phyloP scores from a whole-genome alignment of 192 early-diverging fungal species.

The Linnemannia hyalina region DNA sequence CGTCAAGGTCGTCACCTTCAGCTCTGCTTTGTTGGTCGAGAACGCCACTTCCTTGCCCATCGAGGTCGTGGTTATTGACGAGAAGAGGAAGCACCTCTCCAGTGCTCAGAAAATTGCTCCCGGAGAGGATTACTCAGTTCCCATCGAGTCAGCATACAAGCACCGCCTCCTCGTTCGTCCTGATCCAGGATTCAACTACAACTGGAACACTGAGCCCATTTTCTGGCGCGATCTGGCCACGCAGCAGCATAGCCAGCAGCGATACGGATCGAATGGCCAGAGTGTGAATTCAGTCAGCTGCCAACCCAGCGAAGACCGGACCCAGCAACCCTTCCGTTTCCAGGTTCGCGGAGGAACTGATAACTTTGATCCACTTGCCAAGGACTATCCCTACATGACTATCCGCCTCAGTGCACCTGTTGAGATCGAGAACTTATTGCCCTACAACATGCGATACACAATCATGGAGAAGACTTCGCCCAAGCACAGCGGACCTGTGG shows the following conservation, averaged over 20 bases:
- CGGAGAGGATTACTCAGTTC: conserved; percentile 87
- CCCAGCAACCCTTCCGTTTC: conserved; percentile 76
- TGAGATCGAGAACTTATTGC: conserved; percentile 95
- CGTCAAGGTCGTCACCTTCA: conserved; percentile 93
- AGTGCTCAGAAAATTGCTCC: conserved; percentile 72
- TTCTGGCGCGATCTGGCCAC: conserved; percentile 88
- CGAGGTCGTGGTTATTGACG: conserved; percentile 84
- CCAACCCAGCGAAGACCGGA: conserved; percentile 51
- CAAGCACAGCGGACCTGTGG: conserved; percentile 67
- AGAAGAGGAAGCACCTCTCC: conserved; percentile 67
- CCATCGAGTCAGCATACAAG: conserved; percentile 87
- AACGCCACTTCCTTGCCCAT: conserved; percentile 86
- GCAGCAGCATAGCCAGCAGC: conserved; percentile 29
- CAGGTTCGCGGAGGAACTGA: conserved; percentile 72
- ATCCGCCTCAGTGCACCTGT: conserved; percentile 82
- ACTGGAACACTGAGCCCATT: conserved; percentile 84
- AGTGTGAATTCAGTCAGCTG: conserved; percentile 59
- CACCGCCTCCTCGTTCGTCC: conserved; percentile 86
- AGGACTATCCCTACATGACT: conserved; percentile 83
- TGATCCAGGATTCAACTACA: conserved; percentile 87
- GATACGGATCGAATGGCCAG: conserved; percentile 30
- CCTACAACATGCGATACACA: conserved; percentile 86
- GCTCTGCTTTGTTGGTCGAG: conserved; percentile 84
- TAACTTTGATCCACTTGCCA: conserved; percentile 61
- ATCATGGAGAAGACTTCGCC: conserved; percentile 80